These are phyloP conservation scores for Colletotrichum tanaceti DNA, from an alignment of 2,329 filamentous ascomycete species.

Conservation along the genomic window DNA sequence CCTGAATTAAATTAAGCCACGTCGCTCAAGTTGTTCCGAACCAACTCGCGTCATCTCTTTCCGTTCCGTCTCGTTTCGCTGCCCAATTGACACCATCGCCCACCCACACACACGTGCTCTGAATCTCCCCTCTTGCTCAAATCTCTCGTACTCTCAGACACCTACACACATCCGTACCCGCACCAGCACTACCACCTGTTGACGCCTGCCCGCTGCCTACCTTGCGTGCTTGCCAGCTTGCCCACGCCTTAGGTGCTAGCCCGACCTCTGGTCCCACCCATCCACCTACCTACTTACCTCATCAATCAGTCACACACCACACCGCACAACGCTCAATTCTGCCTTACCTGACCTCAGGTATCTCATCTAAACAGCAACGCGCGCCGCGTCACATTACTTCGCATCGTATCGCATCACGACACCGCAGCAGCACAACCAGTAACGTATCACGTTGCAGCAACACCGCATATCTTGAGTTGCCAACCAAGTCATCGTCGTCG, in stretches of 20 bases:
- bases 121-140: background rate
- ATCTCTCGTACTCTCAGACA: background rate
- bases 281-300: conserved; percentile 6
- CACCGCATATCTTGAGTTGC: conserved; percentile 13
- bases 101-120: background rate
- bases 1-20: conserved; percentile 8
- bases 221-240: too few relatives aligned
- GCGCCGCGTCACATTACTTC: conserved; percentile 32
- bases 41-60: conserved; percentile 4
- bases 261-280: background rate
- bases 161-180: background rate
- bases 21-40: conserved; percentile 11
- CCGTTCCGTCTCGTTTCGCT: background rate
- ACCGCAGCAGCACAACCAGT: conserved; percentile 10
- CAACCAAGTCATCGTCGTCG: background rate
- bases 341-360: conserved; percentile 25
- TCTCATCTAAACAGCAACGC: conserved; percentile 28
- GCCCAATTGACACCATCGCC: conserved; percentile 5
- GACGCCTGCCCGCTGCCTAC: too few relatives aligned
- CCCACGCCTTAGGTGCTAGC: too few relatives aligned
- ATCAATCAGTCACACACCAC: conserved; percentile 3
- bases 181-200: background rate
- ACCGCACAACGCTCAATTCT: conserved; percentile 6
- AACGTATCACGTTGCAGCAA: conserved; percentile 8
- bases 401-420: conserved; percentile 26